Percentiles rank a stretch among this genome's conserved stretches.
Evolutionary conservation across 371 early-diverging fungal genomes (phyloP).

Genomic region (Dichotomocladium elegans): DNA sequence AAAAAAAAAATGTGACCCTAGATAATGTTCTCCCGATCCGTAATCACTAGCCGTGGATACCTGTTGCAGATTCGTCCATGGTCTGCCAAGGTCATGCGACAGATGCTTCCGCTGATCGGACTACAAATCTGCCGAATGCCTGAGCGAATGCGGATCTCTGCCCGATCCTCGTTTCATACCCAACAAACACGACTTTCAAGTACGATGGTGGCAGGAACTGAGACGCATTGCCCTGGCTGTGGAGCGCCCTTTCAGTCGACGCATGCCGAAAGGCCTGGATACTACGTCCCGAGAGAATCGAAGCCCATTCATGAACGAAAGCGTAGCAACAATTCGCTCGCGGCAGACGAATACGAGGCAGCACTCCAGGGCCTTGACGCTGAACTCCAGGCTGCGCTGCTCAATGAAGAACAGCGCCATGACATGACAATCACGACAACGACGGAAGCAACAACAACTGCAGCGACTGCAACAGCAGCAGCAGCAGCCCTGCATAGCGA

Average conservation of each 20-base stretch:
- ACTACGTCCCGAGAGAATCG: conserved; percentile 17
- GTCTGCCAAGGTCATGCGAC: no score
- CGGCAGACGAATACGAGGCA: conserved; percentile 33
- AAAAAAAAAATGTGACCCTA: no score
- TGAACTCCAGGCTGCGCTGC: conserved; percentile 29
- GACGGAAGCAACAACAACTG: conserved; percentile 1
- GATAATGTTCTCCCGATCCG: no score
- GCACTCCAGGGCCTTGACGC: conserved; percentile 23
- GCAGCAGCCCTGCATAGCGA: not conserved
- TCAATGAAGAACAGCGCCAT: no score
- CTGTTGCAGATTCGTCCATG: no score
- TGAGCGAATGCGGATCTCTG: no score
- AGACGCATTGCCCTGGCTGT: conserved; percentile 65
- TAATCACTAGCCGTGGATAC: no score
- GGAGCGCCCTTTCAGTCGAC: conserved; percentile 63
- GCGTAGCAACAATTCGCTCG: conserved; percentile 26
- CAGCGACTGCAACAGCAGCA: not conserved
- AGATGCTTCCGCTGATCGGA: no score
- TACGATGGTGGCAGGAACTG: not conserved
- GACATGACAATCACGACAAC: no score
- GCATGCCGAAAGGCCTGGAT: conserved; percentile 49
- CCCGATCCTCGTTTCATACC: no score
- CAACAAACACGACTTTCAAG: no score
- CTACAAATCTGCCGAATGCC: no score
- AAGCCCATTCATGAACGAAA: conserved; percentile 15